phyloP scores from a whole-genome alignment of 192 early-diverging fungal genomes.

The Coemansia sp. region DNA sequence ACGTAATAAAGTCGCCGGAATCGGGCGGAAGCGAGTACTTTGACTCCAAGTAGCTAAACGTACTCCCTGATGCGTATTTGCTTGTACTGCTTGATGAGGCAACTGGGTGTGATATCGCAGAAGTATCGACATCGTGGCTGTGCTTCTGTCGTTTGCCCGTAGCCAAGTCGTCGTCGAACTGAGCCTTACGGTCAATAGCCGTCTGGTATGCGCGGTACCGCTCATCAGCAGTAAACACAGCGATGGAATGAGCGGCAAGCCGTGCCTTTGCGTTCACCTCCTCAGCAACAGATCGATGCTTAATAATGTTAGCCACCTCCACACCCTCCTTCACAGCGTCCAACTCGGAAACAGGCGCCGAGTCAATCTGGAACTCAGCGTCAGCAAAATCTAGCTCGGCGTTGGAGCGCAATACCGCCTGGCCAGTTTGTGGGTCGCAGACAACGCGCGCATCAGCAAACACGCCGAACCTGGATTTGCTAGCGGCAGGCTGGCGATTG shows the following conservation, averaged over 20 bases:
- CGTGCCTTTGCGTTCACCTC: background rate
- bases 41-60: background rate
- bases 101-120: background rate
- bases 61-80: background rate
- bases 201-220: slow-evolving; percentile 29
- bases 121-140: background rate
- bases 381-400: background rate
- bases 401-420: slow-evolving; percentile 13
- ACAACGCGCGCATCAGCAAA: slow-evolving; percentile 27
- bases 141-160: slow-evolving; percentile 20
- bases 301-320: slow-evolving; percentile 14
- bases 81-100: background rate
- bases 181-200: slow-evolving; percentile 19
- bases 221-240: slow-evolving; percentile 27
- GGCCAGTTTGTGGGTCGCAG: slow-evolving; percentile 17
- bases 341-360: background rate
- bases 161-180: slow-evolving; percentile 6
- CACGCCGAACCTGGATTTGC: slow-evolving; percentile 19
- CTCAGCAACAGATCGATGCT: background rate
- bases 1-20: slow-evolving; percentile 41
- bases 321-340: slow-evolving; percentile 52
- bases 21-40: slow-evolving; percentile 44
- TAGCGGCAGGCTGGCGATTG: background rate
- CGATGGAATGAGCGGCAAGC: slow-evolving; percentile 2
- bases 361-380: background rate